Percentiles rank a stretch among this genome's conserved stretches.
phyloP scores from a whole-genome alignment of 768 basidiomycete species.

The Termitomyces sp. region DNA sequence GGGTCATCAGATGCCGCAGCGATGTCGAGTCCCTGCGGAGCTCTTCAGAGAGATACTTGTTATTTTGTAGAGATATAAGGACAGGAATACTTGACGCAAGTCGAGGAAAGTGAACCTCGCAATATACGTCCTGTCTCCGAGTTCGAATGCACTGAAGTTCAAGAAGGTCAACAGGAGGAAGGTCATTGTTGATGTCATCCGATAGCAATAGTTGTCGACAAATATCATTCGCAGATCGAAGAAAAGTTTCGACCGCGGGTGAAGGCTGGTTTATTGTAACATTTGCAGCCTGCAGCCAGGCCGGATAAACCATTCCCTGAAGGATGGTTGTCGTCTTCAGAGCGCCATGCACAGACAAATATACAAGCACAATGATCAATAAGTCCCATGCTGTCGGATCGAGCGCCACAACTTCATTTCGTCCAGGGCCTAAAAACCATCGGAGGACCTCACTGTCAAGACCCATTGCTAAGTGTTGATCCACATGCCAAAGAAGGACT shows the following conservation, averaged over 20 bases:
- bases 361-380: slow-evolving; percentile 54
- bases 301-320: slow-evolving; percentile 70
- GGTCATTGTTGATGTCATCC: slow-evolving; percentile 35
- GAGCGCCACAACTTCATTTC: slow-evolving; percentile 54
- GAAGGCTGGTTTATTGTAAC: slow-evolving; percentile 29
- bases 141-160: slow-evolving; percentile 69
- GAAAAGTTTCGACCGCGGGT: slow-evolving; percentile 39
- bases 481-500: slow-evolving; percentile 64
- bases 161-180: slow-evolving; percentile 44
- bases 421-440: slow-evolving; percentile 71
- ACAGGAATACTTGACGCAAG: slow-evolving; percentile 62
- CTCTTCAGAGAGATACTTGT: slow-evolving; percentile 40
- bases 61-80: slow-evolving; percentile 68
- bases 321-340: slow-evolving; percentile 70
- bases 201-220: slow-evolving; percentile 55
- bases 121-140: slow-evolving; percentile 61
- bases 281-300: slow-evolving; percentile 58
- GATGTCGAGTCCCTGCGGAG: slow-evolving; percentile 42
- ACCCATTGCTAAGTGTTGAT: slow-evolving; percentile 70
- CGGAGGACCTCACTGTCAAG: slow-evolving; percentile 64
- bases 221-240: slow-evolving; percentile 58
- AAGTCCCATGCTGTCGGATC: slow-evolving; percentile 63
- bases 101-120: slow-evolving; percentile 56
- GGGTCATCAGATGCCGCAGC: slow-evolving; percentile 56
- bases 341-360: slow-evolving; percentile 61